A percentile compares a stretch with the other conserved stretches of the same genome.
phyloP scores from a whole-genome alignment of 2,329 filamentous ascomycete genomes.

The Fusarium dlaminii region DNA sequence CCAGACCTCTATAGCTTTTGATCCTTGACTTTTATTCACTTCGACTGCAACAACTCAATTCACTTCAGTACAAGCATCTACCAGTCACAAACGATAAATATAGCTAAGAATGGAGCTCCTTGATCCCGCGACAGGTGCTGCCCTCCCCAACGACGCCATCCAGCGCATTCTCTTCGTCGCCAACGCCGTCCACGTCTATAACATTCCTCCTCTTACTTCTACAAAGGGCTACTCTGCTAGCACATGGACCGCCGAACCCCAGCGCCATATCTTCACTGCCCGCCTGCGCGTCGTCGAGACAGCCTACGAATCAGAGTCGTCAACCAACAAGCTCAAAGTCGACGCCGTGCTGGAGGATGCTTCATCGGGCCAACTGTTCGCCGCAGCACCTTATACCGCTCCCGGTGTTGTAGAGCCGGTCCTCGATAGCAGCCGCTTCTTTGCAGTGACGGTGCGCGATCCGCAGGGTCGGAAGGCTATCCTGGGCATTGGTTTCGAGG shows the following conservation, averaged over 20 bases:
- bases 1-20: not conserved
- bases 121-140: constrained; percentile 75
- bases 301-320: constrained; percentile 56
- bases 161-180: constrained; percentile 85
- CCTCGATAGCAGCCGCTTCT: constrained; percentile 83
- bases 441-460: constrained; percentile 82
- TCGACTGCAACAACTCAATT: not conserved
- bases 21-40: not conserved
- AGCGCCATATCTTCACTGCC: constrained; percentile 85
- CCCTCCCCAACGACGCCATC: constrained; percentile 79
- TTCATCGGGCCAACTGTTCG: constrained; percentile 78
- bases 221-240: constrained; percentile 83
- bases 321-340: constrained; percentile 69
- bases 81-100: not conserved
- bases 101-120: constrained; percentile 64
- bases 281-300: constrained; percentile 83
- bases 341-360: constrained; percentile 85
- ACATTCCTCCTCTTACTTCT: constrained; percentile 81
- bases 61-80: not conserved
- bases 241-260: constrained; percentile 77
- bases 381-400: constrained; percentile 80
- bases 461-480: constrained; percentile 79
- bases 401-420: constrained; percentile 77
- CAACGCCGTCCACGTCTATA: constrained; percentile 82
- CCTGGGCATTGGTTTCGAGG: constrained; percentile 87